Conservation (phyloP, 2,329 filamentous ascomycete species). For the Zymoseptoria crescenta region DNA sequence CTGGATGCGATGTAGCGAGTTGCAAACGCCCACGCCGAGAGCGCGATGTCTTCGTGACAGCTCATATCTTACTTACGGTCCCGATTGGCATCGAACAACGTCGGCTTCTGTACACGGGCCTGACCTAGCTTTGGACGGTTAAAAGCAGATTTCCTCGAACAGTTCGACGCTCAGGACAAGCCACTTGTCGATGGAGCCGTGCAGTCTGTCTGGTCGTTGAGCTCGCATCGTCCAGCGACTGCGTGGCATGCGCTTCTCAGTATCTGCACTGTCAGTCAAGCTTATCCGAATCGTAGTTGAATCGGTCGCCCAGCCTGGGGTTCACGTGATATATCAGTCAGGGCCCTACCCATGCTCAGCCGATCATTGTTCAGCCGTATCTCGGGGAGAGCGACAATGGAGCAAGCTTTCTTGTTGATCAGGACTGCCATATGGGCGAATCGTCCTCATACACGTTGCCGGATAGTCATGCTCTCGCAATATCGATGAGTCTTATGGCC, state of each 20-base stretch:
- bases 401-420: too few relatives aligned
- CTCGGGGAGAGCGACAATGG: too few relatives aligned
- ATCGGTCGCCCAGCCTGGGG: too few relatives aligned
- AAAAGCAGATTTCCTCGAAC: conserved; percentile 9
- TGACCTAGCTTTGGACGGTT: conserved; percentile 7
- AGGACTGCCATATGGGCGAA: too few relatives aligned
- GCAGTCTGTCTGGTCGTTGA: conserved; percentile 5
- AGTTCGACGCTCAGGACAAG: conserved; percentile 10
- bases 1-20: background rate
- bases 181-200: conserved; percentile 12
- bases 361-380: too few relatives aligned
- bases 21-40: background rate
- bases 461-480: too few relatives aligned
- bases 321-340: too few relatives aligned
- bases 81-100: conserved; percentile 11
- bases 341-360: too few relatives aligned
- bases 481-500: too few relatives aligned
- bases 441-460: too few relatives aligned
- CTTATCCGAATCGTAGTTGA: too few relatives aligned
- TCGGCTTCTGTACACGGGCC: conserved; percentile 1
- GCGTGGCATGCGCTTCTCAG: conserved; percentile 9
- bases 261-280: too few relatives aligned
- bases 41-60: background rate
- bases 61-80: conserved; percentile 10
- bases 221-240: conserved; percentile 5